Conservation (phyloP, 2,329 filamentous ascomycete species). For the Rutstroemia sp. region DNA sequence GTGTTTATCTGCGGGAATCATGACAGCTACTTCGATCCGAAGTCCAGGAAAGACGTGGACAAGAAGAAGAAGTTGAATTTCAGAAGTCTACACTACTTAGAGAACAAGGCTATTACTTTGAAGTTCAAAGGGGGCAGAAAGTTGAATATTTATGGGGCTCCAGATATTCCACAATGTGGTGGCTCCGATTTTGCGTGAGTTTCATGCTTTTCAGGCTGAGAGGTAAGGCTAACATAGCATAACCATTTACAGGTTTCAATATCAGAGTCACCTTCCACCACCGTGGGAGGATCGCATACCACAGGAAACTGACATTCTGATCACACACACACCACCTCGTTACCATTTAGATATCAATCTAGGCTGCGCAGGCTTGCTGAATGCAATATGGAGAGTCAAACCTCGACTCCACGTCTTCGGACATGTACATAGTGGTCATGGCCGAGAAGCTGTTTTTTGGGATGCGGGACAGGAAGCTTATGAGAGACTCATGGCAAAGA, state of each 20-base stretch:
- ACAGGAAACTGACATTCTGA: conserved; percentile 50
- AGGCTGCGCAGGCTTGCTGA: conserved; percentile 50
- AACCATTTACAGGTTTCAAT: conserved; percentile 45
- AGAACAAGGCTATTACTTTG: conserved; percentile 59
- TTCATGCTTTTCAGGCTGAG: neutral
- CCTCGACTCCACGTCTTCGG: conserved; percentile 59
- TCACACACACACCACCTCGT: conserved; percentile 59
- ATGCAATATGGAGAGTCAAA: conserved; percentile 51
- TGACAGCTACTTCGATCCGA: conserved; percentile 74
- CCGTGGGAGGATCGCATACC: conserved; percentile 53
- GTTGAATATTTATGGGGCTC: conserved; percentile 71
- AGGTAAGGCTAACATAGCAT: conserved; percentile 1
- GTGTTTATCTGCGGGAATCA: conserved; percentile 83
- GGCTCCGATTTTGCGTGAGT: conserved; percentile 55
- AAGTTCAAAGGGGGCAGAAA: conserved; percentile 51
- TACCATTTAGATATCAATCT: conserved; percentile 44
- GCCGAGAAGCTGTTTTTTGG: conserved; percentile 52
- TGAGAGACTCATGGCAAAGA: conserved; percentile 27
- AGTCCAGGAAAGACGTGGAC: conserved; percentile 51
- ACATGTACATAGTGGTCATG: conserved; percentile 57
- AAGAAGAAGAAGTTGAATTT: conserved; percentile 52
- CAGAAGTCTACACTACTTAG: conserved; percentile 65
- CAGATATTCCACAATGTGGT: conserved; percentile 73
- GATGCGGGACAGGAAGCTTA: conserved; percentile 44
- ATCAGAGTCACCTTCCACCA: conserved; percentile 46